Conservation (phyloP, 164 flowering plant species). For the Nymphaea colorata region DNA sequence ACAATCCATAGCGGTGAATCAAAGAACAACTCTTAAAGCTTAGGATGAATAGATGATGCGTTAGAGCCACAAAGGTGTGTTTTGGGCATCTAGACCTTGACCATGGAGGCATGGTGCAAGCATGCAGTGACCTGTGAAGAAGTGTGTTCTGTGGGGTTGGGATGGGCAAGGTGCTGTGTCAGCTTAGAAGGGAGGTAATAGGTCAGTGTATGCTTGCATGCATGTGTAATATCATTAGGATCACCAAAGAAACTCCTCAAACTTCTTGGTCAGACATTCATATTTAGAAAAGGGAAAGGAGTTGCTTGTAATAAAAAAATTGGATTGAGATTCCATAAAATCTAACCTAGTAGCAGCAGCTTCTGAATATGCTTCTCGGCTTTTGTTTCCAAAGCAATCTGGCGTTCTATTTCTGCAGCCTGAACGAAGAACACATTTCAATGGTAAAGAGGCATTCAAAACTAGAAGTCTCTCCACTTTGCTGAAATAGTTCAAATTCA, state of each 20-base stretch:
- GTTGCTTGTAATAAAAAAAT: too few species aligned
- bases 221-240: background rate
- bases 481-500: background rate
- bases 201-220: background rate
- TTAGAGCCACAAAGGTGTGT: background rate
- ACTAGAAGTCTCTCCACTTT: background rate
- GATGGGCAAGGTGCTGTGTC: too few species aligned
- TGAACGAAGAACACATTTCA: slow-evolving; percentile 14
- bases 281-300: too few species aligned
- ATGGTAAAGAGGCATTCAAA: background rate
- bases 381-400: slow-evolving; percentile 88
- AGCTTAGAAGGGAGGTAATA: too few species aligned
- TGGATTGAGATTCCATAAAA: too few species aligned
- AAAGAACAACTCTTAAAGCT: background rate
- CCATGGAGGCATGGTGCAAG: background rate
- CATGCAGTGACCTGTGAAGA: background rate
- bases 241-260: too few species aligned
- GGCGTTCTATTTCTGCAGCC: slow-evolving; percentile 93
- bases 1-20: background rate
- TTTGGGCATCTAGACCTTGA: background rate
- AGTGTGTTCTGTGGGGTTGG: too few species aligned
- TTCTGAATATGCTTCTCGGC: slow-evolving; percentile 94
- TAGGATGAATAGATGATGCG: background rate
- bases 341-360: slow-evolving; percentile 77
- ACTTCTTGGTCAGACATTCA: too few species aligned